Conservation (phyloP, 2,329 filamentous ascomycete genomes). For the Colletotrichum sp. region DNA sequence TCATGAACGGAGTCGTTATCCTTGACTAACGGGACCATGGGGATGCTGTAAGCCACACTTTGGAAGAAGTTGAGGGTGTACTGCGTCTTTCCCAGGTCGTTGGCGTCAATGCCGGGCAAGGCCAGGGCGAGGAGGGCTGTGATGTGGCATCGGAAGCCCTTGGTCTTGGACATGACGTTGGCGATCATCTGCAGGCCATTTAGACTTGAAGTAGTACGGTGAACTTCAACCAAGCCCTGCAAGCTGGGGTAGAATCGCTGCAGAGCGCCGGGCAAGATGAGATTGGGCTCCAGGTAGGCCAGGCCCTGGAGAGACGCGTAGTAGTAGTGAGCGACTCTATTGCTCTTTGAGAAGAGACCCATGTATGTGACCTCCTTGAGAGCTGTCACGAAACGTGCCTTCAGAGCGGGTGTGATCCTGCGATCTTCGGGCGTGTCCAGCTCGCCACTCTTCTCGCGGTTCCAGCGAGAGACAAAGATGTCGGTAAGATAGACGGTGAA, state of each 20-base stretch:
- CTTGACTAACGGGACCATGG: constrained; percentile 81
- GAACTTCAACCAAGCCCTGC: constrained; percentile 95
- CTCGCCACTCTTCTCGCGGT: constrained; percentile 91
- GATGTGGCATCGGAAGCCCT: constrained; percentile 96
- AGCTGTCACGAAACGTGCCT: constrained; percentile 86
- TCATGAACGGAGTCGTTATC: constrained; percentile 72
- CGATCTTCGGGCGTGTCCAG: constrained; percentile 84
- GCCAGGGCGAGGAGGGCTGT: constrained; percentile 93
- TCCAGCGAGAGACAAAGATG: constrained; percentile 97
- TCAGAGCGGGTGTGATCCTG: constrained; percentile 79
- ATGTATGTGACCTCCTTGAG: constrained; percentile 95
- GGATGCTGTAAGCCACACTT: constrained; percentile 94
- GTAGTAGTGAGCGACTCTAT: constrained; percentile 89
- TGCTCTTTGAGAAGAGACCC: constrained; percentile 97
- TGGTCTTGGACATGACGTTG: constrained; percentile 88
- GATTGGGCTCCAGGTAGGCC: constrained; percentile 86
- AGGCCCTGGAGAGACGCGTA: constrained; percentile 88
- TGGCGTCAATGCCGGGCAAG: constrained; percentile 94
- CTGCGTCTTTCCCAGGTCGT: constrained; percentile 95
- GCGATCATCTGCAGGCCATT: constrained; percentile 91
- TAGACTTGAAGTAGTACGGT: constrained; percentile 92
- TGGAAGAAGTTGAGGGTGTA: constrained; percentile 96
- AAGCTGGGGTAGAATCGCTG: constrained; percentile 97
- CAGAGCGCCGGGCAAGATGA: constrained; percentile 90
- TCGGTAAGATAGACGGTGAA: constrained; percentile 92